A percentile compares a stretch with the other conserved stretches of the same genome.
These are phyloP conservation scores for Leccinum subrobustum DNA, from an alignment of 1,284 basidiomycete genomes.

Conservation along the genomic window DNA sequence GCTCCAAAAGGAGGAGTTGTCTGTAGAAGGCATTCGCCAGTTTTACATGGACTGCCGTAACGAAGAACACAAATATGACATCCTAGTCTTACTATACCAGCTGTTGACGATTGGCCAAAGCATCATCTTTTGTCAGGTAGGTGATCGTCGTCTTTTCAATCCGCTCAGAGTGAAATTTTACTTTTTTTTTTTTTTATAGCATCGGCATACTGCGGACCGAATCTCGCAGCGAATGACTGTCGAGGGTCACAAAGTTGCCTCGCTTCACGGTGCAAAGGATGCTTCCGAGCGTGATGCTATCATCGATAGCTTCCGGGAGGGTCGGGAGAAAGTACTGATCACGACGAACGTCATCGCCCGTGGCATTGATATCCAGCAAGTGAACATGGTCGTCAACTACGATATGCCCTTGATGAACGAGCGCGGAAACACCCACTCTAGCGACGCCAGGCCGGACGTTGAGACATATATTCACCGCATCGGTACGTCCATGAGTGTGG, in stretches of 20 bases:
- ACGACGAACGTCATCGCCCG: constrained; percentile 99
- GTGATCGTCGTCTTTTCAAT: constrained; percentile 20
- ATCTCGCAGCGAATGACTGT: constrained; percentile 89
- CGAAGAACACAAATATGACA: constrained; percentile 94
- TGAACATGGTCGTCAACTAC: constrained; percentile 99
- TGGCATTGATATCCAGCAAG: constrained; percentile 98
- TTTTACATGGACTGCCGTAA: constrained; percentile 95
- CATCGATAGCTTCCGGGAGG: constrained; percentile 95
- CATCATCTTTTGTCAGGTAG: constrained; percentile 93
- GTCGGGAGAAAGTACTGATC: constrained; percentile 95
- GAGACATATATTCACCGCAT: constrained; percentile 99
- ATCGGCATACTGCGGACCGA: constrained; percentile 89
- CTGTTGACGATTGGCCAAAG: constrained; percentile 94
- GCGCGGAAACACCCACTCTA: constrained; percentile 44
- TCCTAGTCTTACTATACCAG: constrained; percentile 89
- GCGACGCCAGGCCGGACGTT: constrained; percentile 73
- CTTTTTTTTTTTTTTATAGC: constrained; percentile 40
- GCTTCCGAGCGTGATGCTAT: constrained; percentile 86
- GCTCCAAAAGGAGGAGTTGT: constrained; percentile 91
- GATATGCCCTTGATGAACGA: constrained; percentile 89
- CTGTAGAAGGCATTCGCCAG: constrained; percentile 93
- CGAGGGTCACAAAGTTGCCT: constrained; percentile 96
- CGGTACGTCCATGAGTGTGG: constrained; percentile 51
- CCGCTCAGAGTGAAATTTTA: constrained; percentile 5
- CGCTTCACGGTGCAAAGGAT: constrained; percentile 93